phyloP scores from a whole-genome alignment of 83 land plant genomes.

The Picea abies region DNA sequence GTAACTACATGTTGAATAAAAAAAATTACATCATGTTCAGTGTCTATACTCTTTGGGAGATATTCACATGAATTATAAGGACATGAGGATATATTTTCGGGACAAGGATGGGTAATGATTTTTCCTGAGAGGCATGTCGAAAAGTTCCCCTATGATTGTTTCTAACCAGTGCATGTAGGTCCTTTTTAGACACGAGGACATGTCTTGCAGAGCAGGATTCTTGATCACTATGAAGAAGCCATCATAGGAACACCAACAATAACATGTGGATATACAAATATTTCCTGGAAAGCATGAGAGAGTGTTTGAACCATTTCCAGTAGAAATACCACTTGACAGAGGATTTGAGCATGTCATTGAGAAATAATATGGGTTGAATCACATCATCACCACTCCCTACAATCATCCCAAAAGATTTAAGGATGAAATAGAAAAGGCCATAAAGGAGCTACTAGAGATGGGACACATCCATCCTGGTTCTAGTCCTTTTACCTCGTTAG shows the following conservation, averaged over 20 bases:
- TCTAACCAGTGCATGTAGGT: background rate
- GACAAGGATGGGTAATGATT: no score
- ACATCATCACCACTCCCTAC: background rate
- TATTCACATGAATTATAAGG: no score
- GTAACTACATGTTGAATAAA: no score
- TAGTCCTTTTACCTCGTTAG: background rate
- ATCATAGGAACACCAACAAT: no score
- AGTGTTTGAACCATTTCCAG: no score
- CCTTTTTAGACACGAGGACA: background rate
- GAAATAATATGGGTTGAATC: background rate
- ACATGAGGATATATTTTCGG: no score
- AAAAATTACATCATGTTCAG: no score
- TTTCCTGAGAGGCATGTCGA: background rate
- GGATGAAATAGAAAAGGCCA: background rate
- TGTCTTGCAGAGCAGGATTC: background rate
- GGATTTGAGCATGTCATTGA: background rate
- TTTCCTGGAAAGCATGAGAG: no score
- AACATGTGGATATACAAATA: no score
- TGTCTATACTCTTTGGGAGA: no score
- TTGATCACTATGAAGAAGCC: background rate
- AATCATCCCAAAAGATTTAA: background rate
- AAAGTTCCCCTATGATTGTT: background rate
- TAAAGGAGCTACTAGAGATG: background rate
- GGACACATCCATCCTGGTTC: background rate
- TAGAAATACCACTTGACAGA: background rate